phyloP scores from a whole-genome alignment of 805 yeast genomes.

The Barnettozyma wickerhamii region DNA sequence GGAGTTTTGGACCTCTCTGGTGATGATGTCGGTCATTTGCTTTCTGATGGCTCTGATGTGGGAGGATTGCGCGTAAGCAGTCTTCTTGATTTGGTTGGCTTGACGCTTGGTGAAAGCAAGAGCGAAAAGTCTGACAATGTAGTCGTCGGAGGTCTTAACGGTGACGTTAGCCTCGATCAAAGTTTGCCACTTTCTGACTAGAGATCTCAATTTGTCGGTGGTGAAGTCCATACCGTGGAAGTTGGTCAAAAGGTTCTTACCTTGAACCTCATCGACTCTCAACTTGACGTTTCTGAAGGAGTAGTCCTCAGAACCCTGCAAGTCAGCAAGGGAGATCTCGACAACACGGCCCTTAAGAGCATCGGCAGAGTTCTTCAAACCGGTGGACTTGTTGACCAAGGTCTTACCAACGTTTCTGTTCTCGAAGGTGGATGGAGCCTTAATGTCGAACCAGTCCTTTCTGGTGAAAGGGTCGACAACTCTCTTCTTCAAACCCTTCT shows the following conservation, averaged over 20 bases:
- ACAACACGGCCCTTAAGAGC: conserved; percentile 97
- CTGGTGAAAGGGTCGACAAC: conserved; percentile 99
- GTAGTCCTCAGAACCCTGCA: conserved; percentile 99
- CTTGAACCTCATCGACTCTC: conserved; percentile 99
- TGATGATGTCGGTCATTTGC: conserved; percentile 93
- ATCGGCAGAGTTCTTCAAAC: conserved; percentile 97
- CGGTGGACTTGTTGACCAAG: conserved; percentile 96
- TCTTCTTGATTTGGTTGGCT: conserved; percentile 95
- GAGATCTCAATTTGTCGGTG: conserved; percentile 93
- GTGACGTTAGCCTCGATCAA: conserved; percentile 97
- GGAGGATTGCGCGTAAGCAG: conserved; percentile 96
- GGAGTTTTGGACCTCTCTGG: conserved; percentile 91
- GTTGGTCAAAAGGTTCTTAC: conserved; percentile 97
- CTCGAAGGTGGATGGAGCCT: conserved; percentile 98
- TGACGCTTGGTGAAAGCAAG: conserved; percentile 99
- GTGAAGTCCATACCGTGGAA: conserved; percentile 99
- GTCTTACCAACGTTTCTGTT: conserved; percentile 99
- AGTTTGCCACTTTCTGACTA: conserved; percentile 99
- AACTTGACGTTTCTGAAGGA: conserved; percentile 95
- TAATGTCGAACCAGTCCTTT: conserved; percentile 98
- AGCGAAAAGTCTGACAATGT: conserved; percentile 93
- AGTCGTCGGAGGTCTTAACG: conserved; percentile 96
- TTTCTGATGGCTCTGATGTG: conserved; percentile 97
- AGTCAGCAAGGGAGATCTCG: conserved; percentile 94
- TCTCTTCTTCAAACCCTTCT: conserved; percentile 99